Percentiles rank a stretch among this genome's conserved stretches.
Conservation (phyloP, 306 rosid genomes). For the Begonia peltatifolia region DNA sequence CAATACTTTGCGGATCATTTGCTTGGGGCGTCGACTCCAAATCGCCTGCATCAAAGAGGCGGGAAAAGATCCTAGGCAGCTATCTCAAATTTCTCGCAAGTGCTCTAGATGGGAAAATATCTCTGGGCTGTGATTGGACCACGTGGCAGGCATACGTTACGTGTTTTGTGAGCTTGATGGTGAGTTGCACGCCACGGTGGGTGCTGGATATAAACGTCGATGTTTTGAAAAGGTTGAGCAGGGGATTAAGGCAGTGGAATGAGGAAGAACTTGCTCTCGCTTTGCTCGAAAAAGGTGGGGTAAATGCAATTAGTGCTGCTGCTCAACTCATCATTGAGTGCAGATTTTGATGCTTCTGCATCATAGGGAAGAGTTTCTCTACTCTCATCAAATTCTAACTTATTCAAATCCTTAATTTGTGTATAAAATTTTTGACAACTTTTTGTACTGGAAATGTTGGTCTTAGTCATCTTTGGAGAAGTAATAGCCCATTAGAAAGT, state of each 20-base stretch:
- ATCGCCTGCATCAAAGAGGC: constrained; percentile 29
- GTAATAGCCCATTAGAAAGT: too few species aligned
- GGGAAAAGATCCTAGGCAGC: constrained; percentile 37
- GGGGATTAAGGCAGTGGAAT: constrained; percentile 43
- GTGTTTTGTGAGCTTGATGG: constrained; percentile 62
- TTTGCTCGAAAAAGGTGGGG: constrained; percentile 64
- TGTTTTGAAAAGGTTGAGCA: constrained; percentile 61
- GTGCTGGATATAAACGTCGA: constrained; percentile 40
- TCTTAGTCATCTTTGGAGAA: too few species aligned
- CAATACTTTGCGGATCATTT: constrained; percentile 55
- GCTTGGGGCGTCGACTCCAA: constrained; percentile 67
- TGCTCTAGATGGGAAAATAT: constrained; percentile 35
- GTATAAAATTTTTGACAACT: too few species aligned
- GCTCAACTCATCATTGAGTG: constrained; percentile 49
- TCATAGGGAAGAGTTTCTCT: too few species aligned
- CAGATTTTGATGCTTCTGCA: neutral
- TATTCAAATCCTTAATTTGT: too few species aligned
- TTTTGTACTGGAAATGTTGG: too few species aligned
- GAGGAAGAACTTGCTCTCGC: constrained; percentile 71
- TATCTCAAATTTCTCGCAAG: constrained; percentile 64
- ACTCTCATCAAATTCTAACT: too few species aligned
- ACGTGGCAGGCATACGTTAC: constrained; percentile 65
- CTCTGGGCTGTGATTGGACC: constrained; percentile 46
- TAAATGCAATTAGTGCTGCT: constrained; percentile 64
- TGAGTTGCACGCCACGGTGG: constrained; percentile 54